Conservation (phyloP, 331 rosid genomes). For the Pyrus hybrid region DNA sequence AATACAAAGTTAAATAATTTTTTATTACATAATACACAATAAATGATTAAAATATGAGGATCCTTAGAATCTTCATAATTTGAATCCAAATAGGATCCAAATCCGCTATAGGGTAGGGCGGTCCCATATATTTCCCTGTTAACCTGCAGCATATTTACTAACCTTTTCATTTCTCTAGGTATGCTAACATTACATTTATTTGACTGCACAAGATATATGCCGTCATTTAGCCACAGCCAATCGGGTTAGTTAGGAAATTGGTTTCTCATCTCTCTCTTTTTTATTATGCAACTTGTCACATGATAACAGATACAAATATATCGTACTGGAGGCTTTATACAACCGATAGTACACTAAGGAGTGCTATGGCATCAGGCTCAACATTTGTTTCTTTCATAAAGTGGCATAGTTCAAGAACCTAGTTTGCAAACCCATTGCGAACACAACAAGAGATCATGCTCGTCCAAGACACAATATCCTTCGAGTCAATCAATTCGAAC, state of each 20-base stretch:
- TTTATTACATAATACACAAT: too few species aligned
- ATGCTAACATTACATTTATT: constrained; percentile 21
- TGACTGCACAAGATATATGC: background rate
- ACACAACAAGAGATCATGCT: constrained; percentile 61
- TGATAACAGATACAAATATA: background rate
- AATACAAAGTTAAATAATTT: too few species aligned
- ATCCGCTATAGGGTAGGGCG: background rate
- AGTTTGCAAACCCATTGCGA: constrained; percentile 45
- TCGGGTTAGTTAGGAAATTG: background rate
- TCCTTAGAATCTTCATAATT: rapidly evolving
- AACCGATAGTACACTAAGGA: constrained; percentile 52
- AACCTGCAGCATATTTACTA: constrained; percentile 5
- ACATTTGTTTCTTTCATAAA: constrained; percentile 35
- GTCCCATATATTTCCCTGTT: constrained; percentile 5
- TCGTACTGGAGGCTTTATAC: background rate
- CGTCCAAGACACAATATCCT: constrained; percentile 82
- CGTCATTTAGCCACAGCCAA: background rate
- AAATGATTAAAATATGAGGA: rapidly evolving
- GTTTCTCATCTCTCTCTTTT: background rate
- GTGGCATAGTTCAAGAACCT: constrained; percentile 55
- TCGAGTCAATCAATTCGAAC: constrained; percentile 45
- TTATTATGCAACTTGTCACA: background rate
- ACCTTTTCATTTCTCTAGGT: constrained; percentile 12
- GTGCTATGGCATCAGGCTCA: constrained; percentile 51
- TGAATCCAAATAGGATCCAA: too few species aligned